Evolutionary conservation across 2,329 filamentous ascomycete genomes (phyloP).

Genomic region (Chrysoporthe cubensis): DNA sequence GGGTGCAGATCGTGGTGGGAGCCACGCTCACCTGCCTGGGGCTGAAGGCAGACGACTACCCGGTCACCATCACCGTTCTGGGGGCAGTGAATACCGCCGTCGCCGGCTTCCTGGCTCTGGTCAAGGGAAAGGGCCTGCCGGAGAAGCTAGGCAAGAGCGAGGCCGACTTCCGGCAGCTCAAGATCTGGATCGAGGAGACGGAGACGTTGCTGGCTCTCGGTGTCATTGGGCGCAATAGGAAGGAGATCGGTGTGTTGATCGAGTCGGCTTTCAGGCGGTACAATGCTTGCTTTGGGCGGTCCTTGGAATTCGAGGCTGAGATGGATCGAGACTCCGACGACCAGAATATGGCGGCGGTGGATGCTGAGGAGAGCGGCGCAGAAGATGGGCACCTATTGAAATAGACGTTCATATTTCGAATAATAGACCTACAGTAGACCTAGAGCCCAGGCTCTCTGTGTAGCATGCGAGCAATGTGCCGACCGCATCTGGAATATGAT

Average conservation of each 20-base stretch:
- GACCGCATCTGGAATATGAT: too few relatives aligned
- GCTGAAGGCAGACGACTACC: conserved; percentile 55
- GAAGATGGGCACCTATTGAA: background rate
- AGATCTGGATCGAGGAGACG: conserved; percentile 59
- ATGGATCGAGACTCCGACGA: conserved; percentile 1
- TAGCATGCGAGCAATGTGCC: too few relatives aligned
- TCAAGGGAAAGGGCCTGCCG: conserved; percentile 62
- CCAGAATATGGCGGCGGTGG: background rate
- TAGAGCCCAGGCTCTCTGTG: too few relatives aligned
- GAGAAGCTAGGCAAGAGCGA: conserved; percentile 53
- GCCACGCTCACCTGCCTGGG: conserved; percentile 63
- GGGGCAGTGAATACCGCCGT: conserved; percentile 67
- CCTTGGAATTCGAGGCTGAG: conserved; percentile 17
- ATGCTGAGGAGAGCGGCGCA: background rate
- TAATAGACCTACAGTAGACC: background rate
- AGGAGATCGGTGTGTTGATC: conserved; percentile 48
- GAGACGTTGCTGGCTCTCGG: conserved; percentile 49
- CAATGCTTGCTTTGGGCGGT: conserved; percentile 37
- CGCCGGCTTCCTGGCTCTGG: conserved; percentile 62
- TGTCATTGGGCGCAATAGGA: conserved; percentile 45
- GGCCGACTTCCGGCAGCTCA: conserved; percentile 49
- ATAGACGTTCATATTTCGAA: background rate
- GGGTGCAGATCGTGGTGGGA: conserved; percentile 61
- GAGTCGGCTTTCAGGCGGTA: conserved; percentile 49
- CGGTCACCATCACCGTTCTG: conserved; percentile 60